Evolutionary conservation across 1,284 basidiomycete species (phyloP), one percentile per base, ranked within the genome.

Genomic region (Melanopsichium pennsylvanicum): DNA sequence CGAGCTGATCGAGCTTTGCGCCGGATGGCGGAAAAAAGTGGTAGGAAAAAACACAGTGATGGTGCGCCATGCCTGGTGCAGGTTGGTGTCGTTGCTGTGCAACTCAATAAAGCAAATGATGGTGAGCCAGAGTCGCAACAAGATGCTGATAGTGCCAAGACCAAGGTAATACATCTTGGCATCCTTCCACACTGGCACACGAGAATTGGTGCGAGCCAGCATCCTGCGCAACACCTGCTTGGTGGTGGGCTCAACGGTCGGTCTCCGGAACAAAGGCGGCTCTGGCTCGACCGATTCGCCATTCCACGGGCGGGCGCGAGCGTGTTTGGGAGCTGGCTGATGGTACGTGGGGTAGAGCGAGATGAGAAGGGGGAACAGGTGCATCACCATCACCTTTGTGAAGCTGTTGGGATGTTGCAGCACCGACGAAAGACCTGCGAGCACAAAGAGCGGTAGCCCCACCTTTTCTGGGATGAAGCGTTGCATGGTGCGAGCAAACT

Each of bases 371-470:
- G 89, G 82, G 7, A 87, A 81, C 5, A 78, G 81, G 77, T 91
- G 89, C 85, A 90, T 88, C 38, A 83, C 60, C 48, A 89, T 82
- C 16, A 90, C 84, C 63, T 87, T 87, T 2, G 83, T 74, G 18
- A 84, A 75, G n/a, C 85, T 86, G 55, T 80, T 80, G 0, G 89
- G 88, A 5, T 84, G 82, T n/a, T 83, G 56, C 2, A 82, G 82
- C 42, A 88, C 84, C 0, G 86, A 84, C 11, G 78, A 74, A 25
- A 88, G 76, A 2, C 86, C 85, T 6, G 85, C 48, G 3, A 86
- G 46, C 23, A 88, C 83, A 27, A 84, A 78, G 39, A 50, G 78
- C 61, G 54, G 79, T 58, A 54, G n/a, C 1, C 51, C 57, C 22
- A 67, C 7, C 16, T 25, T 44, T 31, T 63, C 60, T 11, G 60